Percentiles rank a stretch among this genome's conserved stretches.
Evolutionary conservation across 2,329 filamentous ascomycete genomes (phyloP).

Genomic region (Neonectria neomacrospora): DNA sequence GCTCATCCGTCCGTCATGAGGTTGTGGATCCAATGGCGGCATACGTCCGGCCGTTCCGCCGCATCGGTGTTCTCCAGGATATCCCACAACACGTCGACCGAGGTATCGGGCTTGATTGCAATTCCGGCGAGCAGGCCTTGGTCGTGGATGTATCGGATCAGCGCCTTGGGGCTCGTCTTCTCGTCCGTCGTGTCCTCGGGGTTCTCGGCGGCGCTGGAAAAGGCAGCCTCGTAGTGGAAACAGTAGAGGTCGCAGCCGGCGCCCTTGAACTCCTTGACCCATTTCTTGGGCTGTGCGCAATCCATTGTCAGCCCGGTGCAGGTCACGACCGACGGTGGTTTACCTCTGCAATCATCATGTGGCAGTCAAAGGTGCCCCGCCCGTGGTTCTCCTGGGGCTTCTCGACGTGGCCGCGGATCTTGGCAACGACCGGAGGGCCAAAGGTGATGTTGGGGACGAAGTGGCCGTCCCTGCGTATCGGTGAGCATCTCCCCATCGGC

Average conservation of each 20-base stretch:
- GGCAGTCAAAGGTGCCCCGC: conserved; percentile 96
- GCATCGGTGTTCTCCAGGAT: conserved; percentile 79
- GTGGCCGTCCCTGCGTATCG: conserved; percentile 83
- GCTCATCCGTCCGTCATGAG: not conserved
- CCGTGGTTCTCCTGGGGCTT: conserved; percentile 75
- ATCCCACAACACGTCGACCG: conserved; percentile 91
- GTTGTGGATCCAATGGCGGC: conserved; percentile 49
- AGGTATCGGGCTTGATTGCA: conserved; percentile 92
- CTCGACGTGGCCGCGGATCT: conserved; percentile 88
- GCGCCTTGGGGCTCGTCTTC: conserved; percentile 83
- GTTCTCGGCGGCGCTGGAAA: conserved; percentile 85
- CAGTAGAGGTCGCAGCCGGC: conserved; percentile 99
- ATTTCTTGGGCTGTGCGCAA: conserved; percentile 84
- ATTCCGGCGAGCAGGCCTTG: conserved; percentile 90
- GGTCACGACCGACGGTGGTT: conserved; percentile 28
- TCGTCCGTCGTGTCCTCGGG: conserved; percentile 75
- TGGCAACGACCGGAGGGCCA: conserved; percentile 92
- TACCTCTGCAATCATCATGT: conserved; percentile 99
- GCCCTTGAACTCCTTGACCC: conserved; percentile 94
- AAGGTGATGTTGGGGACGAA: conserved; percentile 99
- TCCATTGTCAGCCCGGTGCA: conserved; percentile 25
- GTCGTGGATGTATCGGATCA: conserved; percentile 92
- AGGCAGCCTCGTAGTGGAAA: conserved; percentile 98
- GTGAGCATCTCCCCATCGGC: conserved; percentile 18
- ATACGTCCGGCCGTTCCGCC: conserved; percentile 87